A percentile compares a stretch with the other conserved stretches of the same genome.
These are phyloP conservation scores for Neurospora sp. DNA, from an alignment of 2,329 filamentous ascomycete species.

Conservation along the genomic window DNA sequence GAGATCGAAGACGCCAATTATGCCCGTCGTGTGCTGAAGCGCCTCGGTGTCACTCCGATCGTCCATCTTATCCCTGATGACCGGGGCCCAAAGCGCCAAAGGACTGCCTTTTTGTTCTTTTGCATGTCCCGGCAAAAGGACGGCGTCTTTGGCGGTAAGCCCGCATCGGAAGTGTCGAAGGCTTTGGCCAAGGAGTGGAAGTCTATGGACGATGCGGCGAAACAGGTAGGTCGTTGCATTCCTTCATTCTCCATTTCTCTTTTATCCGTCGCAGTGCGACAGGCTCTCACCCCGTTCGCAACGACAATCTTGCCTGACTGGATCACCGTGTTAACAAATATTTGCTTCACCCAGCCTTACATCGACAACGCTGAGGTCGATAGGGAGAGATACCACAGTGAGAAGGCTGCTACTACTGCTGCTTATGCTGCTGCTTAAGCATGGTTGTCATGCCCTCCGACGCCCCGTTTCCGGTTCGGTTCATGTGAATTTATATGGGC, in stretches of 20 bases:
- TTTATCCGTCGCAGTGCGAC: neutral
- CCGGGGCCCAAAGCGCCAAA: slow-evolving; percentile 34
- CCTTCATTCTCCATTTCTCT: slow-evolving; percentile 1
- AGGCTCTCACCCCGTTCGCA: neutral
- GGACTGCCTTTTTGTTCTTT: slow-evolving; percentile 27
- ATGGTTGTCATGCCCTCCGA: neutral
- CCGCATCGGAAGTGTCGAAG: slow-evolving; percentile 15
- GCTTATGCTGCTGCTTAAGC: neutral
- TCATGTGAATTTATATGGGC: neutral
- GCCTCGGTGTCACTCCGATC: slow-evolving; percentile 17
- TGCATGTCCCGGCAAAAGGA: slow-evolving; percentile 27
- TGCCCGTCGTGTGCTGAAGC: slow-evolving; percentile 33
- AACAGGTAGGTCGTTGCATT: slow-evolving; percentile 26
- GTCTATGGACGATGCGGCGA: slow-evolving; percentile 29
- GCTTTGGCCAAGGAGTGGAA: slow-evolving; percentile 32
- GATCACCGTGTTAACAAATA: neutral
- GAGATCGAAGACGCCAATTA: slow-evolving; percentile 36
- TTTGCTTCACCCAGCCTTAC: slow-evolving; percentile 8
- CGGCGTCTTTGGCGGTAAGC: slow-evolving; percentile 15
- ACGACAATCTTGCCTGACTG: neutral
- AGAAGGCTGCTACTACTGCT: neutral
- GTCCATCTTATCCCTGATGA: slow-evolving; percentile 31
- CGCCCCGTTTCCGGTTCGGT: neutral
- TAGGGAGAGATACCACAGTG: neutral
- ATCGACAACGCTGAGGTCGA: neutral